Evolutionary conservation across 108 stramenopile genomes (phyloP).

Genomic region (Fistulifera pelliculosa): DNA sequence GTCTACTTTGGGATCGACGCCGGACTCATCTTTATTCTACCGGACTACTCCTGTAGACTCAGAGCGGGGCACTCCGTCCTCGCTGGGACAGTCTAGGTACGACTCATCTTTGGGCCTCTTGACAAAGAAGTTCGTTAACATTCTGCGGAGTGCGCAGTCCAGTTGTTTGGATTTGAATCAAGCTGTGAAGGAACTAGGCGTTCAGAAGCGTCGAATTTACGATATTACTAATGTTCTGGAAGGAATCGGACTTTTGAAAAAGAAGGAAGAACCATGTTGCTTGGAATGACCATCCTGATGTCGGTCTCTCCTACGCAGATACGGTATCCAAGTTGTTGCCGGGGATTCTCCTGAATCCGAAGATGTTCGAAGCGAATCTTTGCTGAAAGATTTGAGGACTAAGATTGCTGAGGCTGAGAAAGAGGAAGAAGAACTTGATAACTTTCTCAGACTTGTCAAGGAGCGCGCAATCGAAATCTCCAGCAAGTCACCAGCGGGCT

Average conservation of each 20-base stretch:
- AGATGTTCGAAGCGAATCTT: too few species aligned
- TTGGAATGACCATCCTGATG: slow-evolving; percentile 50
- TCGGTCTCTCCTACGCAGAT: slow-evolving; percentile 10
- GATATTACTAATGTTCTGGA: slow-evolving; percentile 95
- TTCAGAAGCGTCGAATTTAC: slow-evolving; percentile 89
- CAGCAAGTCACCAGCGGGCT: slow-evolving; percentile 3
- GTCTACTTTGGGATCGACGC: slow-evolving; percentile 1
- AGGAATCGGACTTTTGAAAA: slow-evolving; percentile 57
- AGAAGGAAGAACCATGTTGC: slow-evolving; percentile 83
- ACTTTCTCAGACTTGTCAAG: slow-evolving; percentile 26
- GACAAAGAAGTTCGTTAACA: slow-evolving; percentile 84
- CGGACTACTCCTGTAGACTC: slow-evolving; percentile 14
- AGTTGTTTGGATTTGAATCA: slow-evolving; percentile 84
- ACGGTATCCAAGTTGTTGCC: too few species aligned
- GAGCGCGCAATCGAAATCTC: slow-evolving; percentile 6
- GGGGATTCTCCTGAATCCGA: too few species aligned
- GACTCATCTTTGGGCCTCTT: slow-evolving; percentile 86
- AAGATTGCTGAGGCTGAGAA: slow-evolving; percentile 16
- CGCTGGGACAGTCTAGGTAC: slow-evolving; percentile 41
- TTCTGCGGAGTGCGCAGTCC: slow-evolving; percentile 43
- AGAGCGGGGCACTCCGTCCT: slow-evolving; percentile 24
- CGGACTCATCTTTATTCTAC: slow-evolving; percentile 2
- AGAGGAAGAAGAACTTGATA: slow-evolving; percentile 30
- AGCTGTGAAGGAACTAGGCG: slow-evolving; percentile 75
- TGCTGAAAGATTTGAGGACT: too few species aligned